phyloP scores from a whole-genome alignment of 2,329 filamentous ascomycete species.

The Fusarium anguioides region DNA sequence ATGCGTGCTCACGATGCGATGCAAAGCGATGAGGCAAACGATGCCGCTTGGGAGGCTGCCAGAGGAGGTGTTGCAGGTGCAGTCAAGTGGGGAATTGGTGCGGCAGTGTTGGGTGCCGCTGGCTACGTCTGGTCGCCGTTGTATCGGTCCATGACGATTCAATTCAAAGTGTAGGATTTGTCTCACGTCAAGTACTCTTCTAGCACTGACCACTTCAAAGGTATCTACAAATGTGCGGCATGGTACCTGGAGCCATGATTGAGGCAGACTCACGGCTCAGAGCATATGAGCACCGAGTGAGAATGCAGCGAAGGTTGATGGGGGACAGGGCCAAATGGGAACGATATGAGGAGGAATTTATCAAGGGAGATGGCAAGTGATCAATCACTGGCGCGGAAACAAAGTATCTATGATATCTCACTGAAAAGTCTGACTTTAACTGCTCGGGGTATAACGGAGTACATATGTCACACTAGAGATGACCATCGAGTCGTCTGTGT shows the following conservation, averaged over 20 bases:
- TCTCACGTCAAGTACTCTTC: neutral
- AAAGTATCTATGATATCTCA: neutral
- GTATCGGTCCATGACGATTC: slow-evolving; percentile 77
- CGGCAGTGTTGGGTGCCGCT: slow-evolving; percentile 69
- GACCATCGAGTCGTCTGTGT: slow-evolving; percentile 36
- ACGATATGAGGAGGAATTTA: slow-evolving; percentile 70
- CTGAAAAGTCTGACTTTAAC: slow-evolving; percentile 8
- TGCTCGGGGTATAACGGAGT: slow-evolving; percentile 26
- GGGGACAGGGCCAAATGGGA: slow-evolving; percentile 76
- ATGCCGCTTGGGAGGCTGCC: slow-evolving; percentile 77
- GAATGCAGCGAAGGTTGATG: slow-evolving; percentile 71
- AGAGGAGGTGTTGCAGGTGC: slow-evolving; percentile 75
- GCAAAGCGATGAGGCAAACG: slow-evolving; percentile 73
- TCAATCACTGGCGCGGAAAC: neutral
- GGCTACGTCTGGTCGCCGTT: slow-evolving; percentile 75
- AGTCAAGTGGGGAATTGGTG: slow-evolving; percentile 77
- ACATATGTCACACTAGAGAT: slow-evolving; percentile 33
- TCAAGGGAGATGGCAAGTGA: slow-evolving; percentile 56
- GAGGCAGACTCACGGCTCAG: slow-evolving; percentile 78
- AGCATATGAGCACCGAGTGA: slow-evolving; percentile 72
- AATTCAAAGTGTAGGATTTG: slow-evolving; percentile 77
- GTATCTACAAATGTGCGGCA: slow-evolving; percentile 85
- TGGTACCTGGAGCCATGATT: slow-evolving; percentile 82
- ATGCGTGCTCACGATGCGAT: slow-evolving; percentile 59
- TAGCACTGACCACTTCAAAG: slow-evolving; percentile 55